These are phyloP conservation scores for Boletus chippewaensis DNA, from an alignment of 1,284 basidiomycete genomes.

Conservation along the genomic window DNA sequence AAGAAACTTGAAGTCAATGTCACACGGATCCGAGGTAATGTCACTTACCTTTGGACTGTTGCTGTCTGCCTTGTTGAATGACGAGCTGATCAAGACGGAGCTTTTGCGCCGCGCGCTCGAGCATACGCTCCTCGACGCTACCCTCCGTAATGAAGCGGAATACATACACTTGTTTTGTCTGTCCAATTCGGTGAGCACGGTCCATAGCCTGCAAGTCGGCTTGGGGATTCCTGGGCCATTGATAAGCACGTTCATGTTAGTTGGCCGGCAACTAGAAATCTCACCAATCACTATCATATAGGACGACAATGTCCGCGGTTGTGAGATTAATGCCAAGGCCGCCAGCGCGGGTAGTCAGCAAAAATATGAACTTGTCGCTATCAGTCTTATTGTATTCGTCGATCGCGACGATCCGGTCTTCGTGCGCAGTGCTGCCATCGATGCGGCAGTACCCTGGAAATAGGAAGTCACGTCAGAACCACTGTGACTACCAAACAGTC, in stretches of 20 bases:
- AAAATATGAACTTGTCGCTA: slow-evolving; percentile 95
- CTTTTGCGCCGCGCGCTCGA: slow-evolving; percentile 96
- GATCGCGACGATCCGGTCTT: slow-evolving; percentile 92
- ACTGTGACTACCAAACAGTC: not conserved
- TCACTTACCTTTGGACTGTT: slow-evolving; percentile 55
- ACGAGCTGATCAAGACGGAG: slow-evolving; percentile 94
- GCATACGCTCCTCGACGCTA: slow-evolving; percentile 95
- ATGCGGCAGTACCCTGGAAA: slow-evolving; percentile 89
- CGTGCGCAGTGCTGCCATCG: slow-evolving; percentile 92
- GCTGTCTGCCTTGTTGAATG: slow-evolving; percentile 90
- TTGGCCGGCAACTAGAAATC: not conserved
- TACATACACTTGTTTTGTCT: slow-evolving; percentile 98
- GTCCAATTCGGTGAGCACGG: slow-evolving; percentile 96
- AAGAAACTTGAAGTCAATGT: not conserved
- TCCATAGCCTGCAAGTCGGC: slow-evolving; percentile 99
- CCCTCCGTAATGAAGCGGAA: slow-evolving; percentile 97
- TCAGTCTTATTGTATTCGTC: slow-evolving; percentile 97
- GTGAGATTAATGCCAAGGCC: slow-evolving; percentile 98
- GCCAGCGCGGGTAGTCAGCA: slow-evolving; percentile 97
- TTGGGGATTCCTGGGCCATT: slow-evolving; percentile 78
- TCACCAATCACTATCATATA: slow-evolving; percentile 97
- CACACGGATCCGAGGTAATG: not conserved
- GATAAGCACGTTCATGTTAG: slow-evolving; percentile 9
- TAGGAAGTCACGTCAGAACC: not conserved
- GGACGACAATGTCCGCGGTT: slow-evolving; percentile 89